phyloP scores from a whole-genome alignment of 169 alveolate species.

The Cryptosporidium xiaoi region DNA sequence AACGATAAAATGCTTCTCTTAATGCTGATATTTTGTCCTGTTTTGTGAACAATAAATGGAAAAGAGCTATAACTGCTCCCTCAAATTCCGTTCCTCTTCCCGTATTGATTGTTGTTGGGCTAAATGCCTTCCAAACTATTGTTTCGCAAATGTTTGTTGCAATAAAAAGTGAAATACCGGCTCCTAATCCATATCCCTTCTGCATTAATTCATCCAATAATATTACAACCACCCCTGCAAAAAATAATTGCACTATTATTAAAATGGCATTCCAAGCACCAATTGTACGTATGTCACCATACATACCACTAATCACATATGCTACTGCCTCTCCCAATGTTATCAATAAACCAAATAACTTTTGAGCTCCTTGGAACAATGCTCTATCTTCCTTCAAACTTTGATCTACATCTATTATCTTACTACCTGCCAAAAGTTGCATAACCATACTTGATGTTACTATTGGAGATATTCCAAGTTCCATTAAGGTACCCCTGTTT shows the following conservation, averaged over 20 bases:
- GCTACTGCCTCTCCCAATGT: constrained; percentile 99
- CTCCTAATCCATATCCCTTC: constrained; percentile 99
- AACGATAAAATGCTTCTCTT: constrained; percentile 95
- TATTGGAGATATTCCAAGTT: constrained; percentile 98
- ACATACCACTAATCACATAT: constrained; percentile 96
- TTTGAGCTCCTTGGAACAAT: constrained; percentile 96
- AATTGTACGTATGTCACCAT: constrained; percentile 96
- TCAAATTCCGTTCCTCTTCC: constrained; percentile 98
- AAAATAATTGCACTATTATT: constrained; percentile 95
- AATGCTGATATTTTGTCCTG: constrained; percentile 90
- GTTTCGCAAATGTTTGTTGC: constrained; percentile 99
- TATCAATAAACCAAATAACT: constrained; percentile 96
- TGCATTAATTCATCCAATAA: constrained; percentile 98
- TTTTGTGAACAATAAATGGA: constrained; percentile 96
- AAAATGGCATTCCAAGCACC: constrained; percentile 97
- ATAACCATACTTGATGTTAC: constrained; percentile 99
- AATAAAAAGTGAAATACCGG: constrained; percentile 99
- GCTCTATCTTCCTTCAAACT: constrained; percentile 97
- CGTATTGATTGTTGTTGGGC: constrained; percentile 98
- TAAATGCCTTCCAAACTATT: constrained; percentile 98
- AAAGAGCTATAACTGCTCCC: constrained; percentile 98
- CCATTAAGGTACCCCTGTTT: constrained; percentile 99
- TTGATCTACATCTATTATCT: constrained; percentile 98
- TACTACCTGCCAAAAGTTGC: constrained; percentile 99
- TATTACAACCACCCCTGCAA: constrained; percentile 99